Base-by-base conservation (phyloP, 2,329 filamentous ascomycete species). In the Fusarium luffae region DNA sequence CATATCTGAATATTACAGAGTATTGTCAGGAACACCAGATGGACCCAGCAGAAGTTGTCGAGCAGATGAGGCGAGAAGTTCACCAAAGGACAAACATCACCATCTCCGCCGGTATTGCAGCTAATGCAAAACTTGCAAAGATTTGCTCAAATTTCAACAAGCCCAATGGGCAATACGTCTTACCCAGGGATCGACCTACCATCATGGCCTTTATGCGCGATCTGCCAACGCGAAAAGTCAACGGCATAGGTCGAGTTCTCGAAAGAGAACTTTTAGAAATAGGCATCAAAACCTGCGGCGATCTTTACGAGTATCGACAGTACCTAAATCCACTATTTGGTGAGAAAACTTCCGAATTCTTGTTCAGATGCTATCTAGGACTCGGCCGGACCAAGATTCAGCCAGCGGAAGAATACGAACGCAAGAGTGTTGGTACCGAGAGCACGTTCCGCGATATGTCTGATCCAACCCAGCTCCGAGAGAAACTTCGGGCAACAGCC, bases 101-200 rank as follows among this genome's bases (percentile, higher is more conserved):
- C 0, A 91, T 99, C 5, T 98, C 94, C 18, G 96, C 95, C 1
- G 96, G 96, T 1, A 97, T 99, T 64, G 95, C 94, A 1, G 92
- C 93, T 2, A 99, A 99, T 78, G 91, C 94, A 1, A 95, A 94
- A 76, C 85, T 99, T 16, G 95, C 96, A 30, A 99, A 99, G 80
- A 97, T 99, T 32, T 93, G 92, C 74, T 97, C 93, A 19, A 98
- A 99, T 77, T 89, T 92, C 78, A 98, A 98, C 80, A 99, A 99
- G 77, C 96, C 96, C 0, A 97, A 99, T 73, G 96, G 96, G 0
- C 96, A 98, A 76, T 98, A 92, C 73, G 81, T 88, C 12, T 83
- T 98, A 3, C 86, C 91, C 0, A 92, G 86, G 54, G 90, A 97
- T 42, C 86, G 94, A 12, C 81, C 83, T 27, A 85, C 88, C 1